Percentiles rank a stretch among this genome's conserved stretches.
These are phyloP conservation scores for Biscutella laevigata DNA, from an alignment of 441 rosid species.

Conservation along the genomic window DNA sequence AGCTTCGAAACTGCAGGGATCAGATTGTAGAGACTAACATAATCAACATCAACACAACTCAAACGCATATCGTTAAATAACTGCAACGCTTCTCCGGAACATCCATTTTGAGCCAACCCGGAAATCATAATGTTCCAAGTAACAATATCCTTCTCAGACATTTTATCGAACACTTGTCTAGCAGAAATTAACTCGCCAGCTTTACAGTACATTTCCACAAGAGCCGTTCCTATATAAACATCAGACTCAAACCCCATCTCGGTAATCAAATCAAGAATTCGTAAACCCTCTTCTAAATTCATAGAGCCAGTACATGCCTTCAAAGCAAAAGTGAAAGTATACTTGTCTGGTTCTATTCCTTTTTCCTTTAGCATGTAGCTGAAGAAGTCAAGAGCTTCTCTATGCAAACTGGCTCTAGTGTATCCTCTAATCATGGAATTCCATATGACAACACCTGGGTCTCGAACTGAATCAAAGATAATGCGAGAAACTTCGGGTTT, in stretches of 20 bases:
- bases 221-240: conserved; percentile 35
- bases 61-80: conserved; percentile 30
- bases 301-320: conserved; percentile 33
- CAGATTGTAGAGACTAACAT: conserved; percentile 32
- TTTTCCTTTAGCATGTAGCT: conserved; percentile 21
- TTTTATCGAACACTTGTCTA: conserved; percentile 32
- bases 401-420: conserved; percentile 26
- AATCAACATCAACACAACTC: conserved; percentile 23
- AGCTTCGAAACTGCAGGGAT: conserved; percentile 39
- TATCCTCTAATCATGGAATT: conserved; percentile 43
- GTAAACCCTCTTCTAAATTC: conserved; percentile 32
- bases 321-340: conserved; percentile 42
- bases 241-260: conserved; percentile 35
- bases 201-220: conserved; percentile 37
- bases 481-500: conserved; percentile 35
- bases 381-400: conserved; percentile 31
- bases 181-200: conserved; percentile 30
- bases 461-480: conserved; percentile 27
- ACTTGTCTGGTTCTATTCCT: conserved; percentile 34
- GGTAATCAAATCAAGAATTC: conserved; percentile 29
- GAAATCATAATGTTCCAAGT: conserved; percentile 38
- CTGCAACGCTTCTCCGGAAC: conserved; percentile 21
- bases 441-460: conserved; percentile 35
- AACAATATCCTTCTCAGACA: conserved; percentile 32
- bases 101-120: conserved; percentile 22